phyloP scores from a whole-genome alignment of 805 yeast species.

The Candida broadrunensis region DNA sequence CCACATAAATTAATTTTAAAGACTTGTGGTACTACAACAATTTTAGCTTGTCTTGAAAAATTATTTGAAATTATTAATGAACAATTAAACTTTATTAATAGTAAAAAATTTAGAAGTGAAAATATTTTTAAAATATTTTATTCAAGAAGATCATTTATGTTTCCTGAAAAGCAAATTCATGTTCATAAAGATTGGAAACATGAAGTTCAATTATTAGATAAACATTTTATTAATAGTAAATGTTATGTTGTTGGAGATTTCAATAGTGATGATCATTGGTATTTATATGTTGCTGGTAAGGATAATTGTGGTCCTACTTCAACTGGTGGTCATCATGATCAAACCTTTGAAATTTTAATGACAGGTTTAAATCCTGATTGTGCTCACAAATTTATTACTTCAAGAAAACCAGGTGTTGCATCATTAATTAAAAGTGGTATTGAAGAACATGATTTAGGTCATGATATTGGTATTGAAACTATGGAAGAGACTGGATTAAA shows the following conservation, averaged over 20 bases:
- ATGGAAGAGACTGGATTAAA: constrained; percentile 64
- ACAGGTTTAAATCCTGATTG: constrained; percentile 64
- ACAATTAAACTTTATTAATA: constrained; percentile 17
- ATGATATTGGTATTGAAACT: constrained; percentile 67
- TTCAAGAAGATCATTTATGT: constrained; percentile 89
- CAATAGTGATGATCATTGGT: constrained; percentile 85
- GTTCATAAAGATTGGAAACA: constrained; percentile 84
- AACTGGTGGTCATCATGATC: constrained; percentile 37
- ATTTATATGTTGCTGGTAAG: constrained; percentile 66
- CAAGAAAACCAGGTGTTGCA: constrained; percentile 43
- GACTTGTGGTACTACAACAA: constrained; percentile 96
- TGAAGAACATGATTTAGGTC: constrained; percentile 72
- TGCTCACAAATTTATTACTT: constrained; percentile 58
- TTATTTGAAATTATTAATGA: constrained; percentile 46
- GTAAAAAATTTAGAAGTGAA: constrained; percentile 19
- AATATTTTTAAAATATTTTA: constrained; percentile 72
- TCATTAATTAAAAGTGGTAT: constrained; percentile 39
- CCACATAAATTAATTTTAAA: constrained; percentile 82
- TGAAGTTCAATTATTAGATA: constrained; percentile 70
- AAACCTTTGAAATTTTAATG: constrained; percentile 89
- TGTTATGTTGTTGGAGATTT: constrained; percentile 75
- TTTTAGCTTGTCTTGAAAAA: constrained; percentile 70
- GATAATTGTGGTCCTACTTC: constrained; percentile 1
- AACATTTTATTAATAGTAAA: constrained; percentile 59
- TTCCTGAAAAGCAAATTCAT: constrained; percentile 77